A percentile compares a stretch with the other conserved stretches of the same genome.
Evolutionary conservation across 1,139 yeast genomes (phyloP).

Genomic region (Scheffersomyces parashehatae): DNA sequence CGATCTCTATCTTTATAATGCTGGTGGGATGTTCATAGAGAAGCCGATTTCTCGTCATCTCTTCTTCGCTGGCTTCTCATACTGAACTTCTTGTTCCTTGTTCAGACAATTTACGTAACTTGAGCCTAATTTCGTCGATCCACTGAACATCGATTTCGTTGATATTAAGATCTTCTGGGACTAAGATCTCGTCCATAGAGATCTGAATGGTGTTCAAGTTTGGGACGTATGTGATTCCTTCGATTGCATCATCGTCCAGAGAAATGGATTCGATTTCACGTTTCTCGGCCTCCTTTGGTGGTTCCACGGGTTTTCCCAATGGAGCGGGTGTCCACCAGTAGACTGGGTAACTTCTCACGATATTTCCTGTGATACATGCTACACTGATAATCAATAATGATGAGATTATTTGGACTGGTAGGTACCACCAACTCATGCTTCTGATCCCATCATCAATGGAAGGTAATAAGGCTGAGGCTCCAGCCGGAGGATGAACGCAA

Average conservation of each 20-base stretch:
- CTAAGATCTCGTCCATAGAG: conserved; percentile 15
- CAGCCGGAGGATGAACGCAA: conserved; percentile 74
- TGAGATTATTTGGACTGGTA: conserved; percentile 58
- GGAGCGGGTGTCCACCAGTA: conserved; percentile 62
- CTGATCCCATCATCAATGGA: conserved; percentile 48
- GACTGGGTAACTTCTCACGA: conserved; percentile 55
- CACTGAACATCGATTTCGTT: conserved; percentile 28
- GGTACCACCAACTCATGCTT: conserved; percentile 66
- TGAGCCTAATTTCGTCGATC: conserved; percentile 24
- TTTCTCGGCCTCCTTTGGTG: neutral
- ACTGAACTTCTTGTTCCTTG: no score
- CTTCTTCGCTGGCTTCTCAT: no score
- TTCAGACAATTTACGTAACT: conserved; percentile 2
- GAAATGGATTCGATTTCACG: neutral
- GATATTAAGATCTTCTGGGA: conserved; percentile 26
- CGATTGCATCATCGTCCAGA: conserved; percentile 3
- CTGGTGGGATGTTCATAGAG: no score
- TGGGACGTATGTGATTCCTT: conserved; percentile 9
- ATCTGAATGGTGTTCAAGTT: conserved; percentile 18
- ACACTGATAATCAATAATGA: conserved; percentile 51
- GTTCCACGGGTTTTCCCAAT: conserved; percentile 3
- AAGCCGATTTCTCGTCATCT: no score
- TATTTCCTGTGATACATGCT: conserved; percentile 58
- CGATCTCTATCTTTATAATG: no score
- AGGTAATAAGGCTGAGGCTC: conserved; percentile 69